These are phyloP conservation scores for Tranzscheliella williamsii DNA, from an alignment of 1,284 basidiomycete genomes.

Conservation along the genomic window DNA sequence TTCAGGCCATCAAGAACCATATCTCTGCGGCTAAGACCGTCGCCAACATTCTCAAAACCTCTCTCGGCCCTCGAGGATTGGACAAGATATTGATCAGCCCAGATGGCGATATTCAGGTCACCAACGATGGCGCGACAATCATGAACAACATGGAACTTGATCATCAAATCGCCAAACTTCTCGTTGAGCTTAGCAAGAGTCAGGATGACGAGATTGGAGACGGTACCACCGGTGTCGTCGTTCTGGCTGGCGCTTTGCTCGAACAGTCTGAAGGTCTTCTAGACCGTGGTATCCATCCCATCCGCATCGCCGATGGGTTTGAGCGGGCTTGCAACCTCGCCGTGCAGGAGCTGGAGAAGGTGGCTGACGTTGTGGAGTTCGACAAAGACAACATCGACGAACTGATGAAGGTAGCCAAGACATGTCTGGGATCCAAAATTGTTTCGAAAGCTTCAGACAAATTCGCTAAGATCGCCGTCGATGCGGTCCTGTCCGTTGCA, in stretches of 20 bases:
- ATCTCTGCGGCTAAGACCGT: conserved; percentile 81
- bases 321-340: conserved; percentile 90
- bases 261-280: conserved; percentile 83
- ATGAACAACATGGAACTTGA: conserved; percentile 72
- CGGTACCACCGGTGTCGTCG: conserved; percentile 97
- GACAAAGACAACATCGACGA: conserved; percentile 77
- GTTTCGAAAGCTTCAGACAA: conserved; percentile 94
- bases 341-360: conserved; percentile 83
- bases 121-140: conserved; percentile 85
- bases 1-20: conserved; percentile 84
- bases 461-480: conserved; percentile 96
- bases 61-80: conserved; percentile 89
- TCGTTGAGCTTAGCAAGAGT: conserved; percentile 93
- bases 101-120: conserved; percentile 98
- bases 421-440: conserved; percentile 94
- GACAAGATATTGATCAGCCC: conserved; percentile 99
- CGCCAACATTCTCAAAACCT: conserved; percentile 91
- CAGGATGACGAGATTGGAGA: conserved; percentile 99
- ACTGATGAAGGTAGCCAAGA: conserved; percentile 82
- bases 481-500: conserved; percentile 91
- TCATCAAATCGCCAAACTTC: conserved; percentile 95
- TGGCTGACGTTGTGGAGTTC: conserved; percentile 89
- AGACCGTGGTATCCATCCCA: conserved; percentile 95
- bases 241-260: conserved; percentile 92
- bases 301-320: conserved; percentile 97